Conservation (phyloP, 306 rosid genomes). For the Delonix regia region DNA sequence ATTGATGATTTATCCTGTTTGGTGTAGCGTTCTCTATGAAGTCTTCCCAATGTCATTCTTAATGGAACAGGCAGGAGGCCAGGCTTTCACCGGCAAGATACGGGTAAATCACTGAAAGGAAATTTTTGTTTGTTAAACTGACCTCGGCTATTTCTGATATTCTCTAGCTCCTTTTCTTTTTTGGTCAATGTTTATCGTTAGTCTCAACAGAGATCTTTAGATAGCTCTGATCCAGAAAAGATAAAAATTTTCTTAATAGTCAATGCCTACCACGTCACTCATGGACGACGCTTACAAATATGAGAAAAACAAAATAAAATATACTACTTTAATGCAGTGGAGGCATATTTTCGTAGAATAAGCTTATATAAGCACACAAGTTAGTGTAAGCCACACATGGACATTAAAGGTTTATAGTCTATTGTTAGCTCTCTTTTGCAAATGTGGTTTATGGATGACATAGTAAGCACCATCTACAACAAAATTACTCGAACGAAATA, state of each 20-base stretch:
- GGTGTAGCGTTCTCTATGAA: slow-evolving; percentile 80
- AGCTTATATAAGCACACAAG: not conserved
- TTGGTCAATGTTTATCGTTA: no score
- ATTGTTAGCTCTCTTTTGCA: not conserved
- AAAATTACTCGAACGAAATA: no score
- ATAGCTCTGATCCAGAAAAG: not conserved
- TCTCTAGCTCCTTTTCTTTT: not conserved
- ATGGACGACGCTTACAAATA: not conserved
- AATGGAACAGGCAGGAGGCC: slow-evolving; percentile 98
- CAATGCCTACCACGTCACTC: not conserved
- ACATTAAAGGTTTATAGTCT: not conserved
- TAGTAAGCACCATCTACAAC: not conserved
- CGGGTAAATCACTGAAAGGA: slow-evolving; percentile 54
- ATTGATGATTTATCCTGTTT: slow-evolving; percentile 4
- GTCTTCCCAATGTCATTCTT: slow-evolving; percentile 98
- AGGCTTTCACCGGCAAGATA: slow-evolving; percentile 86
- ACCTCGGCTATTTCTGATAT: no score
- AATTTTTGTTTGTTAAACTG: not conserved
- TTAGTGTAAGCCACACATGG: not conserved
- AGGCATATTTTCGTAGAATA: not conserved
- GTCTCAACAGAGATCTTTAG: not conserved
- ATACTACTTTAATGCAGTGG: not conserved
- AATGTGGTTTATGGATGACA: no score
- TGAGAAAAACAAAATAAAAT: not conserved
- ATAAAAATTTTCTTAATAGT: not conserved